Evolutionary conservation across 345 rosid species (phyloP).

Genomic region (Eucalyptus virginea): DNA sequence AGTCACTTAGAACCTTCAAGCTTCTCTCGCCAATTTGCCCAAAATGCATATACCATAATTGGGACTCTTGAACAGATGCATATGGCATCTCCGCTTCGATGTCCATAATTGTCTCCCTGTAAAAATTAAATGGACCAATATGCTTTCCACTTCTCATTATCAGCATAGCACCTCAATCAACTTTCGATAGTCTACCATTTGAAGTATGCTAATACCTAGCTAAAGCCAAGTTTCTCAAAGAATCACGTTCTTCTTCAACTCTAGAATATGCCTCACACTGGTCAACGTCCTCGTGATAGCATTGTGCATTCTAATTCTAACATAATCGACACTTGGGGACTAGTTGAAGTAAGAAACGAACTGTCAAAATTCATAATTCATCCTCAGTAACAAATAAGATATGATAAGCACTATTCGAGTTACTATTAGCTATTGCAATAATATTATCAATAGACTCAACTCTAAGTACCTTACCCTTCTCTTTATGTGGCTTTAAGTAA

Average conservation of each 20-base stretch:
- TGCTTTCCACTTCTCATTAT: not conserved
- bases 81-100: rapidly evolving
- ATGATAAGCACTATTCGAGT: not conserved
- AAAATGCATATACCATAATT: not conserved
- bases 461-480: not conserved
- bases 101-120: not conserved
- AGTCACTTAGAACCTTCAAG: too few species aligned
- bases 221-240: not conserved
- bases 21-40: too few species aligned
- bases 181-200: not conserved
- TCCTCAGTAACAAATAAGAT: not conserved
- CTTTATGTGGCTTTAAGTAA: not conserved
- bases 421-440: not conserved
- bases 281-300: not conserved
- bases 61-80: too few species aligned
- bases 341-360: not conserved
- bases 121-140: not conserved
- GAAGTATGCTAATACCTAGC: not conserved
- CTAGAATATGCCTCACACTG: not conserved
- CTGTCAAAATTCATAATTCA: not conserved
- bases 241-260: not conserved
- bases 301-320: not conserved
- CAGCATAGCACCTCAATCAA: not conserved
- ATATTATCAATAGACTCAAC: not conserved
- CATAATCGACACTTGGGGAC: not conserved